phyloP scores from a whole-genome alignment of 345 rosid species.

The Arabidopsis arenosa region DNA sequence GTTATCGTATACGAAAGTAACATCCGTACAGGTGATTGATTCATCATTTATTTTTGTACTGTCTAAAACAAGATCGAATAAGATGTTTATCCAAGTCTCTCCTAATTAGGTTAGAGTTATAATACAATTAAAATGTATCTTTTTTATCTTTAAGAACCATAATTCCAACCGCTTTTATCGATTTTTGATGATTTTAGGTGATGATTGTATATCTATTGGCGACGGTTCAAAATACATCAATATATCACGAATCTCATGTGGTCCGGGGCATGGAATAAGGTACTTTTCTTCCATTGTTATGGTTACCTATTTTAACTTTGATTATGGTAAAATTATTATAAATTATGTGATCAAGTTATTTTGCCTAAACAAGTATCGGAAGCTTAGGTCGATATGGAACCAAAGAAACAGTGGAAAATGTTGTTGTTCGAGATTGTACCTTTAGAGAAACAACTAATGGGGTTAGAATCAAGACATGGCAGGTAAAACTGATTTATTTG shows the following conservation, averaged over 20 bases:
- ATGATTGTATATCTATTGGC: constrained; percentile 64
- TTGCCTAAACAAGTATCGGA: constrained; percentile 48
- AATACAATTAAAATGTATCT: background rate
- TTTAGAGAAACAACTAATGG: constrained; percentile 53
- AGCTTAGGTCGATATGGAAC: constrained; percentile 52
- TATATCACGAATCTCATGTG: constrained; percentile 47
- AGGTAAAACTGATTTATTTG: constrained; percentile 39
- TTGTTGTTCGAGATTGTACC: constrained; percentile 40
- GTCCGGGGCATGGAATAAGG: constrained; percentile 74
- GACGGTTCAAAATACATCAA: constrained; percentile 46
- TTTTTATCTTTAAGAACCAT: background rate
- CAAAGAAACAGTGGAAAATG: constrained; percentile 45
- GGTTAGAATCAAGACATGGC: constrained; percentile 63
- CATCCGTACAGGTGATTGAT: constrained; percentile 48
- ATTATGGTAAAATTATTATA: background rate
- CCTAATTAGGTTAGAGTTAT: background rate
- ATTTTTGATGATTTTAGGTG: constrained; percentile 42
- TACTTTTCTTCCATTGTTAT: background rate
- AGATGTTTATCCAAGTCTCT: background rate
- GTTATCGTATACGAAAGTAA: constrained; percentile 27
- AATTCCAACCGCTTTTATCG: background rate
- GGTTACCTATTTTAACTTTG: background rate
- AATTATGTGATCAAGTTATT: background rate
- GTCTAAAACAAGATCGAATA: background rate
- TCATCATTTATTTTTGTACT: background rate